Evolutionary conservation across 2,329 filamentous ascomycete genomes (phyloP).

Genomic region (Albophoma yamanashiensis): DNA sequence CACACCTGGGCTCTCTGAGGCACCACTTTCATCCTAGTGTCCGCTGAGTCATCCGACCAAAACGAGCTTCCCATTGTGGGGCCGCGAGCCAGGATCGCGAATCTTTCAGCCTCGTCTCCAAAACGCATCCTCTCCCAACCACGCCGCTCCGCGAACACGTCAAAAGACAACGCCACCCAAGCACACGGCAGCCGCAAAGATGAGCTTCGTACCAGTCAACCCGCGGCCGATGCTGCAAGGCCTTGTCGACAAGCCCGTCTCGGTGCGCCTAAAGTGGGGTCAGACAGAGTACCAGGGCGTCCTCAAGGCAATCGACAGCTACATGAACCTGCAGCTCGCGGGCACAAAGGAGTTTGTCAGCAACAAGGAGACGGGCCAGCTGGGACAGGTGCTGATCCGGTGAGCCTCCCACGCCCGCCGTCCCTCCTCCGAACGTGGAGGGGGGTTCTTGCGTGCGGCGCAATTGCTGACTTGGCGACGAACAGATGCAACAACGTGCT

Average conservation of each 20-base stretch:
- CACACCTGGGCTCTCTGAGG: too few relatives aligned
- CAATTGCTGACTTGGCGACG: not conserved
- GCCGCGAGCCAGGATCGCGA: not conserved
- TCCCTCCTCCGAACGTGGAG: not conserved
- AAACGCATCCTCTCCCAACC: not conserved
- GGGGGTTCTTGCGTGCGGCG: not conserved
- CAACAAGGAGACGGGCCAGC: conserved; percentile 69
- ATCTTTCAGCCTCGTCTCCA: not conserved
- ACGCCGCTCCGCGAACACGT: not conserved
- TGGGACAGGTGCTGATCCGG: conserved; percentile 91
- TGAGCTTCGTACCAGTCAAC: conserved; percentile 79
- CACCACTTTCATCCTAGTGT: not conserved
- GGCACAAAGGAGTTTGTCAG: conserved; percentile 88
- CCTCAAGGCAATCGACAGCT: conserved; percentile 88
- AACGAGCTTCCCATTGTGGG: not conserved
- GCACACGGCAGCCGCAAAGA: conserved; percentile 9
- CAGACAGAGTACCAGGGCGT: conserved; percentile 94
- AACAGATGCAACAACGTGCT: conserved; percentile 90
- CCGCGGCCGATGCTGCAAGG: conserved; percentile 92
- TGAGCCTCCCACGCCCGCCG: conserved; percentile 25
- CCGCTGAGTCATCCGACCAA: not conserved
- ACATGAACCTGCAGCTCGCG: conserved; percentile 96
- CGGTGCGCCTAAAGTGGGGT: conserved; percentile 94
- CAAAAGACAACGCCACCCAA: not conserved
- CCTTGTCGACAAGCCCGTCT: conserved; percentile 82